Percentiles rank a stretch among this genome's conserved stretches.
Evolutionary conservation across 1,284 basidiomycete species (phyloP).

Genomic region (Ustilago tritici): DNA sequence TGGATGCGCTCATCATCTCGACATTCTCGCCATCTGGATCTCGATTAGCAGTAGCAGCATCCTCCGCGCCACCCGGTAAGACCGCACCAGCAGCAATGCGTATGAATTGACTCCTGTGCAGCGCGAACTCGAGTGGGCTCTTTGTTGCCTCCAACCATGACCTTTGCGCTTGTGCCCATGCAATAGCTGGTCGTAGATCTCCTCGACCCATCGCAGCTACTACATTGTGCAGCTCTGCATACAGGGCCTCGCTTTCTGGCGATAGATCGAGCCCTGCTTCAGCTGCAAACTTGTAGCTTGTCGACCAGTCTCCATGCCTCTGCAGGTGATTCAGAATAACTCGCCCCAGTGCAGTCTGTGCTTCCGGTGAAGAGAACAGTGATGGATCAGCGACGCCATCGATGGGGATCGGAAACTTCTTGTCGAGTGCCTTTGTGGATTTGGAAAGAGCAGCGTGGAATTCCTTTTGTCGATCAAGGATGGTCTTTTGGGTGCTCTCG

Average conservation of each 20-base stretch:
- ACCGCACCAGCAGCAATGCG: conserved; percentile 52
- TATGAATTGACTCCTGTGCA: conserved; percentile 62
- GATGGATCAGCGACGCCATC: conserved; percentile 56
- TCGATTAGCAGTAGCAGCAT: conserved; percentile 6
- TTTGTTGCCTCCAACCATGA: conserved; percentile 42
- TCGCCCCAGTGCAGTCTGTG: conserved; percentile 51
- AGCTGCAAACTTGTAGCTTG: conserved; percentile 48
- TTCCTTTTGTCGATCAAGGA: conserved; percentile 60
- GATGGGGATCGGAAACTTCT: conserved; percentile 57
- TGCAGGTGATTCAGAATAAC: conserved; percentile 62
- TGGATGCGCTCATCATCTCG: conserved; percentile 42
- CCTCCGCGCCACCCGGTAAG: conserved; percentile 12
- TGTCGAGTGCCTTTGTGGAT: conserved; percentile 60
- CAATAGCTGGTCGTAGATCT: conserved; percentile 55
- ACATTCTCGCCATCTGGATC: conserved; percentile 59
- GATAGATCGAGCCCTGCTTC: conserved; percentile 33
- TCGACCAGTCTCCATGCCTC: conserved; percentile 56
- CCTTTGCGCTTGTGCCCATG: conserved; percentile 53
- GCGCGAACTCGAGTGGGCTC: conserved; percentile 57
- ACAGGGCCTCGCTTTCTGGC: conserved; percentile 13
- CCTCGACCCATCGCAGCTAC: conserved; percentile 38
- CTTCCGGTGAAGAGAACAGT: conserved; percentile 50
- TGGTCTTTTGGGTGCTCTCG: conserved; percentile 43
- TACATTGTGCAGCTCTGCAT: conserved; percentile 38
- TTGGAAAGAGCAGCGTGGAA: conserved; percentile 58